phyloP scores from a whole-genome alignment of 2,329 filamentous ascomycete species.

The Alternaria sp. region DNA sequence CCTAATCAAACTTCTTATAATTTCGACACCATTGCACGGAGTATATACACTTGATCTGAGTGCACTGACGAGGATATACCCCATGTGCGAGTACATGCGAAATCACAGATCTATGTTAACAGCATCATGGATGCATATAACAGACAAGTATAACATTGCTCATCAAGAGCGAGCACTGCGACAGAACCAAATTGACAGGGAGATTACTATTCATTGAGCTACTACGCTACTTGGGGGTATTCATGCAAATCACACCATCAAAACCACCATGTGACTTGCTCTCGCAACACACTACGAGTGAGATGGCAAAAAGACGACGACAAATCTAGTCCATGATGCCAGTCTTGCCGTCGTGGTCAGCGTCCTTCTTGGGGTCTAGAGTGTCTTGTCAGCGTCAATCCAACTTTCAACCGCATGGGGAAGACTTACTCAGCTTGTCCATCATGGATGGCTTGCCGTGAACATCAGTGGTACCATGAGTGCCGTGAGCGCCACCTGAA shows the following conservation, averaged over 20 bases:
- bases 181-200: not conserved
- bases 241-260: slow-evolving; percentile 3
- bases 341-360: slow-evolving; percentile 61
- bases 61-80: not conserved
- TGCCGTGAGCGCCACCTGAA: not conserved
- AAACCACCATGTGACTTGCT: slow-evolving; percentile 1
- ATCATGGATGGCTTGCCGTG: slow-evolving; percentile 54
- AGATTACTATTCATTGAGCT: slow-evolving; percentile 12
- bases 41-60: not conserved
- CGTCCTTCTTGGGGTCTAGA: slow-evolving; percentile 57
- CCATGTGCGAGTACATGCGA: not conserved
- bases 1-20: not conserved
- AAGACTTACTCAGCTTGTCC: slow-evolving; percentile 53
- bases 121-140: not conserved
- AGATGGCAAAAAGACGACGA: not conserved
- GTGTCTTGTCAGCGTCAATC: not conserved
- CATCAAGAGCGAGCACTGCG: not conserved
- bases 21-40: not conserved
- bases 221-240: slow-evolving; percentile 9
- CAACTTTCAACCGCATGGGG: not conserved
- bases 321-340: slow-evolving; percentile 58
- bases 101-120: not conserved
- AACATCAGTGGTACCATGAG: not conserved
- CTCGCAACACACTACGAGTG: not conserved
- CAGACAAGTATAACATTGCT: not conserved